These are phyloP conservation scores for Avena atlantica DNA, from an alignment of 176 grass and related monocot genomes.

Conservation along the genomic window DNA sequence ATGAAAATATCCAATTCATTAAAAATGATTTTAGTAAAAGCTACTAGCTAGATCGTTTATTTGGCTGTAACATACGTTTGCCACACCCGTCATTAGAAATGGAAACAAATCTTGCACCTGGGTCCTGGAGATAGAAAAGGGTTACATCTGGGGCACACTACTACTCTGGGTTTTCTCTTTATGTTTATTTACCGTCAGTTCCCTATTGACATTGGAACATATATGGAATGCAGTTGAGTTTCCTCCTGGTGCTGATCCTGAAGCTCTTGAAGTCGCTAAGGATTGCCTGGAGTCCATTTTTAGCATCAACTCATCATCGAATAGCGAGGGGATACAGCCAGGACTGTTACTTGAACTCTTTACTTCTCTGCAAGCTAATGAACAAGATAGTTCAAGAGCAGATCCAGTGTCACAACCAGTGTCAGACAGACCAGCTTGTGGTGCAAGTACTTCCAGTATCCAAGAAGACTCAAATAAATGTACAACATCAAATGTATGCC, in stretches of 20 bases:
- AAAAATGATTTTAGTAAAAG: neutral
- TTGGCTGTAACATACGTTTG: neutral
- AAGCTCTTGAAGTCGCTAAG: constrained; percentile 73
- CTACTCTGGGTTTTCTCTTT: neutral
- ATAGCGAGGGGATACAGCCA: constrained; percentile 46
- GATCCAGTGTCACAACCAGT: constrained; percentile 25
- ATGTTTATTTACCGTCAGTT: neutral
- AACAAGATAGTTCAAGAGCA: constrained; percentile 33
- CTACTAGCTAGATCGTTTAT: neutral
- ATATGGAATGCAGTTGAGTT: constrained; percentile 62
- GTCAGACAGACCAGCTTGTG: constrained; percentile 30
- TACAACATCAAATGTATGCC: constrained; percentile 57
- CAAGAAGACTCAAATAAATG: constrained; percentile 47
- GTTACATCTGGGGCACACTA: neutral
- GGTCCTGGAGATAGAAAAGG: neutral
- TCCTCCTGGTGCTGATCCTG: constrained; percentile 54
- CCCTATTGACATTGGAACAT: constrained; percentile 28
- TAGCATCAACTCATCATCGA: constrained; percentile 48
- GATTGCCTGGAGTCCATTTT: constrained; percentile 68
- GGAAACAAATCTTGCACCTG: neutral
- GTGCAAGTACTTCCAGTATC: constrained; percentile 31
- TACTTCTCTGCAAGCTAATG: constrained; percentile 43
- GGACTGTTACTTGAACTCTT: constrained; percentile 67
- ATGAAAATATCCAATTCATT: neutral
- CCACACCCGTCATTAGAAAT: neutral